A percentile compares a stretch with the other conserved stretches of the same genome.
These are phyloP conservation scores for Emergomyces pasteurianus DNA, from an alignment of 2,329 filamentous ascomycete species.

Conservation along the genomic window DNA sequence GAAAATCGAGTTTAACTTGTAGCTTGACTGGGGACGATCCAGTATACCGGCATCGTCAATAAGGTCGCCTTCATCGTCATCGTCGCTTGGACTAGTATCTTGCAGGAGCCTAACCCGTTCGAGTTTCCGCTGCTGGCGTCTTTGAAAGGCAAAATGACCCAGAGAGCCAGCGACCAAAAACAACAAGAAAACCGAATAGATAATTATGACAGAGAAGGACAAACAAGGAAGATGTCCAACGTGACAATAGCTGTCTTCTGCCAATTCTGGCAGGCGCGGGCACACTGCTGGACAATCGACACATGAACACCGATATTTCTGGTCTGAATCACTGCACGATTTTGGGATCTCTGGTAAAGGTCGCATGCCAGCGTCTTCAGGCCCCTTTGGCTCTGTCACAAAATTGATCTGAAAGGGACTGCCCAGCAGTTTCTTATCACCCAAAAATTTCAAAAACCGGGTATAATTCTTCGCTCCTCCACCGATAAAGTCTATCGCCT, in stretches of 20 bases:
- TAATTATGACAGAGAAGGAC: conserved; percentile 80
- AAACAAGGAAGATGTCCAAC: conserved; percentile 85
- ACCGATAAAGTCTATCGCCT: conserved; percentile 91
- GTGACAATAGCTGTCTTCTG: conserved; percentile 57
- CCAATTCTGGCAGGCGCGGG: conserved; percentile 66
- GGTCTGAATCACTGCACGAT: conserved; percentile 80
- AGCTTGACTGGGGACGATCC: conserved; percentile 66
- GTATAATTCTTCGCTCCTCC: conserved; percentile 86
- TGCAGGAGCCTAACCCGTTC: conserved; percentile 80
- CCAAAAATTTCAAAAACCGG: conserved; percentile 79
- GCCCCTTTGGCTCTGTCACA: conserved; percentile 44
- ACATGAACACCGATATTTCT: conserved; percentile 78
- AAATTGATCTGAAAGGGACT: conserved; percentile 99
- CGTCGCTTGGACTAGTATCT: conserved; percentile 71
- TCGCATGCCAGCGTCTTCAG: conserved; percentile 57
- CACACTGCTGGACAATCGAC: conserved; percentile 85
- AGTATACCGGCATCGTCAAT: conserved; percentile 64
- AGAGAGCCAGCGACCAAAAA: conserved; percentile 54
- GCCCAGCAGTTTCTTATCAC: conserved; percentile 77
- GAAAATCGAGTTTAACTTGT: conserved; percentile 71
- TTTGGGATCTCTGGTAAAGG: conserved; percentile 62
- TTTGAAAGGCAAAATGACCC: conserved; percentile 64
- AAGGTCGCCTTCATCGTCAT: conserved; percentile 85
- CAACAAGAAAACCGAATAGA: conserved; percentile 66
- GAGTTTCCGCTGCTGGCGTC: conserved; percentile 60